These are phyloP conservation scores for Xylaria grammica DNA, from an alignment of 495 filamentous ascomycete species.

Conservation along the genomic window DNA sequence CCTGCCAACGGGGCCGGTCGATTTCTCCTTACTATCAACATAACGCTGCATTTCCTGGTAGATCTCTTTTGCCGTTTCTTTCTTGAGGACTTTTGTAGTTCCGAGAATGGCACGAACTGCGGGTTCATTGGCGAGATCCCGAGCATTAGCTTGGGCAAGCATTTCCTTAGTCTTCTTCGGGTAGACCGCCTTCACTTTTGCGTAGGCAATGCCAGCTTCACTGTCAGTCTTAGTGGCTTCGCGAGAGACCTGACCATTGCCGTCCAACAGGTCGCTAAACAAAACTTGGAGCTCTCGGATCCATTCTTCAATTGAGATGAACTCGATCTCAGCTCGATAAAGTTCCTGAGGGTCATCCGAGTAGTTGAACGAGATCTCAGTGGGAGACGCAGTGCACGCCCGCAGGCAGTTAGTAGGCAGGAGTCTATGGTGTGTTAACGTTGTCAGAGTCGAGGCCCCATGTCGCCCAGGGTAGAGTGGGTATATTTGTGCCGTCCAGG, in stretches of 20 bases:
- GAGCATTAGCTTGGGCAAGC: slow-evolving; percentile 42
- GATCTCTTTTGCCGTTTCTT: slow-evolving; percentile 34
- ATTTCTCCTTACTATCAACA: slow-evolving; percentile 43
- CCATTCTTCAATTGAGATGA: slow-evolving; percentile 64
- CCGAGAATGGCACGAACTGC: slow-evolving; percentile 55
- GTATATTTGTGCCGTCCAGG: too few species aligned
- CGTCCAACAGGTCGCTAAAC: slow-evolving; percentile 61
- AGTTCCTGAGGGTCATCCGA: slow-evolving; percentile 46
- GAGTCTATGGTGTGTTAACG: slow-evolving; percentile 26
- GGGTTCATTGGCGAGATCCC: slow-evolving; percentile 44
- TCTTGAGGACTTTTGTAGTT: slow-evolving; percentile 45
- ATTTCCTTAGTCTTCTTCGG: slow-evolving; percentile 59
- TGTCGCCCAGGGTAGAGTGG: too few species aligned
- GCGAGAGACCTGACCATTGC: slow-evolving; percentile 43
- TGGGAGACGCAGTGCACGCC: slow-evolving; percentile 70
- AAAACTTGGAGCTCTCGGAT: slow-evolving; percentile 55
- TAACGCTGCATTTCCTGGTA: slow-evolving; percentile 32
- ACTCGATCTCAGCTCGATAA: slow-evolving; percentile 70
- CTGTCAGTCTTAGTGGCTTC: slow-evolving; percentile 52
- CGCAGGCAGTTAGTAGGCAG: slow-evolving; percentile 48
- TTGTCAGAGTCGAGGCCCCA: too few species aligned
- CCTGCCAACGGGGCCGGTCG: not conserved
- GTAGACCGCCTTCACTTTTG: slow-evolving; percentile 70
- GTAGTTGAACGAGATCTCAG: slow-evolving; percentile 67
- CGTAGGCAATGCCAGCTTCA: slow-evolving; percentile 64